Base-by-base conservation (phyloP, 1,139 yeast genomes). In the Geotrichum citri-aurantii region DNA sequence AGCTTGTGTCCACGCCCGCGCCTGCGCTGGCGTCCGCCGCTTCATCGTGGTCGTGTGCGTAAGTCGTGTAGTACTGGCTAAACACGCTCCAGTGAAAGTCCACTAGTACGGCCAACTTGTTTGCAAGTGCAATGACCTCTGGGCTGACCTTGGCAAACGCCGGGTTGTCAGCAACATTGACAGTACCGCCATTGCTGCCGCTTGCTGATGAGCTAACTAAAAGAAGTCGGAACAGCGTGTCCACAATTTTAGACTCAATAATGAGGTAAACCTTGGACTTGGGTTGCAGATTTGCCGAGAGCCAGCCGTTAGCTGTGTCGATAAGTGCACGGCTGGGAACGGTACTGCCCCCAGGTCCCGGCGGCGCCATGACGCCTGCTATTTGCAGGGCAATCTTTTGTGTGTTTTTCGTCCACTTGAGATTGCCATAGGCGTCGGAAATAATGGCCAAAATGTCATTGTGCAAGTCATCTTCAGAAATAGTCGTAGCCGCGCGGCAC, bases 321-420 rank as follows among this genome's bases (percentile, higher is more conserved):
- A 50, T 33, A 19, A 50, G 29, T 10, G 37, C 54, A 37, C 8
- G 3, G 31, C 40, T 47, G 10, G 37, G 27, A 33, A 50, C 31
- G 3, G 54, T 37, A 14, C 48, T 37, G 29, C 29, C 29, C 7
- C 29, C 29, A 26, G 29, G 29, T 7, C 29, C 29, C 29, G 29
- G 29, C 7, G 29, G 29, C 7, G 29, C 7, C 59, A 70, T 67
- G 64, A 77, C 71, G 61, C 82, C 82, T 55, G 86, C 83, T 56
- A 88, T 73, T 69, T 89, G 95, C 61, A 90, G 79, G 6, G 93
- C 82, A 63, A 90, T 81, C 31, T 87, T 79, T 63, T 84, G 81
- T 44, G 89, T 82, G 70, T 90, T 89, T 68, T 89, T 83, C 0
- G 96, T 89, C 96, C 97, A 90, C 75, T 90, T 88, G 63, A 88